Evolutionary conservation across 2,329 filamentous ascomycete species (phyloP).

Genomic region (Phyllosticta citrichinensis): DNA sequence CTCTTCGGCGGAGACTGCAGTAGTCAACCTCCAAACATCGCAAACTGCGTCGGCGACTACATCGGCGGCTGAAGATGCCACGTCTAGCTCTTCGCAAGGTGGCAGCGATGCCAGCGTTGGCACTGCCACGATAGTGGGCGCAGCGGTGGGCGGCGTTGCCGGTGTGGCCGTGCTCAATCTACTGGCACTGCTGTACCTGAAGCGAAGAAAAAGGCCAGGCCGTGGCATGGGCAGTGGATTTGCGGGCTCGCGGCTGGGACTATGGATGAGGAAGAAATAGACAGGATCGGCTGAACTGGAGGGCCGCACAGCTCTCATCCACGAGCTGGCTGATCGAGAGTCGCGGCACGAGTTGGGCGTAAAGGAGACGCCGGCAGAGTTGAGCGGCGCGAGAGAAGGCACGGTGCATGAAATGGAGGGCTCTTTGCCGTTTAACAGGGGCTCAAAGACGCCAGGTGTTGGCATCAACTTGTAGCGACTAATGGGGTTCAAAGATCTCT

Average conservation of each 20-base stretch:
- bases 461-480: neutral
- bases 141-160: neutral
- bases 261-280: neutral
- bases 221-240: neutral
- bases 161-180: neutral
- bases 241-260: neutral
- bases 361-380: neutral
- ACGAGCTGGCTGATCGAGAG: neutral
- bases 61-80: neutral
- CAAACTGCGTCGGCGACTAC: neutral
- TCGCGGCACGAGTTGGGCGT: conserved; percentile 3
- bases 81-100: neutral
- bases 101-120: neutral
- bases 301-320: neutral
- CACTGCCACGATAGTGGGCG: neutral
- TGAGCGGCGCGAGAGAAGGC: conserved; percentile 1
- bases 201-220: neutral
- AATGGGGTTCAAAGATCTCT: neutral
- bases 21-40: neutral
- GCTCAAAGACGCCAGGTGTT: neutral
- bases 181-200: neutral
- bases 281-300: neutral
- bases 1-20: neutral
- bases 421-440: neutral
- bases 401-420: conserved; percentile 4